Conservation (phyloP, 208 protist genomes). For the Acanthamoeba sp. region DNA sequence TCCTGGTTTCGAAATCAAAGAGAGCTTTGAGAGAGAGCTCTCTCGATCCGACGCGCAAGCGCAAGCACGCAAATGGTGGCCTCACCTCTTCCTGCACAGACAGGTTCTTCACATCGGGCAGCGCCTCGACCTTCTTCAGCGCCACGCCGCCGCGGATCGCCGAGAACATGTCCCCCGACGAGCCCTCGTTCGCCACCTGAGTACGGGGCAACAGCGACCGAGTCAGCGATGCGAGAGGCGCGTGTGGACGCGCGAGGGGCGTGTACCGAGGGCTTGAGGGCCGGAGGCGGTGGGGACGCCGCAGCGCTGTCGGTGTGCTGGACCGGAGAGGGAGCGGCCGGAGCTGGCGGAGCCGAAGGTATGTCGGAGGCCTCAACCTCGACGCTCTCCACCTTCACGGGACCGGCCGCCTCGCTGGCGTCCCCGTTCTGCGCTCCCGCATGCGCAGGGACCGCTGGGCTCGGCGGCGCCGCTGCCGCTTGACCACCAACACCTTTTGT, state of each 20-base stretch:
- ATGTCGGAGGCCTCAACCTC: too few species aligned
- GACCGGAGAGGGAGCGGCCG: background rate
- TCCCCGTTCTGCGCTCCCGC: too few species aligned
- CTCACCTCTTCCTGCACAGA: background rate
- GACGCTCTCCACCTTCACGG: too few species aligned
- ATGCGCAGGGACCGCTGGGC: too few species aligned
- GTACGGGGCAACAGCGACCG: background rate
- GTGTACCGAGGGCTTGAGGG: background rate
- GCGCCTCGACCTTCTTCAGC: background rate
- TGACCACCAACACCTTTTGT: too few species aligned
- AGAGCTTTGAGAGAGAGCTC: too few species aligned
- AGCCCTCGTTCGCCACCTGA: background rate
- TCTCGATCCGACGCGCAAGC: too few species aligned
- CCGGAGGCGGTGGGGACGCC: background rate
- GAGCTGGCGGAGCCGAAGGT: background rate
- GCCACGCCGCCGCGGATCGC: background rate
- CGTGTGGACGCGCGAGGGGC: too few species aligned
- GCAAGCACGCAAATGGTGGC: too few species aligned
- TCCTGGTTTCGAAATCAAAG: background rate
- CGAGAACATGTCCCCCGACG: background rate
- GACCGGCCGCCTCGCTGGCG: too few species aligned
- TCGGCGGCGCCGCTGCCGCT: too few species aligned
- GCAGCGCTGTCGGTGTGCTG: background rate
- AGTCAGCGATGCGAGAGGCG: background rate
- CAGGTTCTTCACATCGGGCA: constrained; percentile 1